Base-by-base conservation (phyloP, 768 basidiomycete species). In the Trametopsis cervina region DNA sequence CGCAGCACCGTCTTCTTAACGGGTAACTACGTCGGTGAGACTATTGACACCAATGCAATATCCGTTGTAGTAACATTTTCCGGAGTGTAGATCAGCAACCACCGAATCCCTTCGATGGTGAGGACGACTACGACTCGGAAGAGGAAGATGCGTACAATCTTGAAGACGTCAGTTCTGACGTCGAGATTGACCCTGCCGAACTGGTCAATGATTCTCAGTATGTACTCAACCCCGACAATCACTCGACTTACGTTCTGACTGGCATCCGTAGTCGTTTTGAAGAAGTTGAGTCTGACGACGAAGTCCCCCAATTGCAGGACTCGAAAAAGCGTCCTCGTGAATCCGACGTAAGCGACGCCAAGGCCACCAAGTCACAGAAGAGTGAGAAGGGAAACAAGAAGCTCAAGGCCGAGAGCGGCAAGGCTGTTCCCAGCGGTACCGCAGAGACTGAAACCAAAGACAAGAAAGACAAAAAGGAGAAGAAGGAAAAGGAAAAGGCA, bases 371-470 rank as follows among this genome's bases (percentile, higher is more conserved):
- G 57, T 70, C 75, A 25, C 70, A 78, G 54, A 78, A 79, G 63
- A n/a, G n/a, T n/a, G 85, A 85, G 69, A 86, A 86, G 66, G 59
- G 70, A 49, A 77, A 72, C 43, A 86, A 91, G 69, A 91, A 90
- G 68, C 72, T 80, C 59, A 90, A 89, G 70, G 73, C 64, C 23
- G 77, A 81, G 49, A 73, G 73, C 38, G 77, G 77, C 29, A 59
- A 66, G 35, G 72, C 76, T 35, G 69, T 63, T n/a, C 57, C 71
- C 37, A 46, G 59, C 2, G 54, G 57, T n/a, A 36, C 62, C 52
- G 60, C 56, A 25, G 48, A 44, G 27, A 61, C 23, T 38, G 33
- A 33, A 21, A 27, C 13, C 51, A 26, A 40, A 49, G 44, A 50
- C 52, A 66, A 65, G 52, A 63, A 65, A 24, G 57, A 68, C 38